Percentiles rank a stretch among this genome's conserved stretches.
Evolutionary conservation across 345 rosid species (phyloP).

Genomic region (Aquilaria yunnanensis): DNA sequence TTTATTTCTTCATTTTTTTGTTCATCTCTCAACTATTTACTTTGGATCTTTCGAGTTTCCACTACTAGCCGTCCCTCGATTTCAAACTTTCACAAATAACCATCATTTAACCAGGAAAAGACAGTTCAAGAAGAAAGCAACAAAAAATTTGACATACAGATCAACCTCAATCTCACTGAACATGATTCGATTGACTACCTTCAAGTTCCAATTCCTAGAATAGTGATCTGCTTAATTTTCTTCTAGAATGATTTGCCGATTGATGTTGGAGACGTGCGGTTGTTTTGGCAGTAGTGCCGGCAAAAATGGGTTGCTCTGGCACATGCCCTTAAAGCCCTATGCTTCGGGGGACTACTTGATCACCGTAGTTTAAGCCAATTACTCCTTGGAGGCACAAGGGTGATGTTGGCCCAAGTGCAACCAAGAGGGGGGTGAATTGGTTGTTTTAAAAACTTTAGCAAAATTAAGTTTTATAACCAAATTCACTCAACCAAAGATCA

Average conservation of each 20-base stretch:
- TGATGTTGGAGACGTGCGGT: constrained; percentile 34
- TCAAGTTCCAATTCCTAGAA: background rate
- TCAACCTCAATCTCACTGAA: background rate
- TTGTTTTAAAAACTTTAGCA: too few relatives aligned
- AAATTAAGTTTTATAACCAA: too few relatives aligned
- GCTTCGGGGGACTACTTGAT: constrained; percentile 55
- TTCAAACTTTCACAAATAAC: constrained; percentile 6
- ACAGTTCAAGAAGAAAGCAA: too few relatives aligned
- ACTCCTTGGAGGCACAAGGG: constrained; percentile 50
- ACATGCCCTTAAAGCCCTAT: constrained; percentile 47
- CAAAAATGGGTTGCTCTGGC: constrained; percentile 43
- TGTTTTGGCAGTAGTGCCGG: constrained; percentile 34
- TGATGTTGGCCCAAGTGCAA: too few relatives aligned
- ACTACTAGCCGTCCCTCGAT: background rate
- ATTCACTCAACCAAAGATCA: too few relatives aligned
- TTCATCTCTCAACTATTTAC: constrained; percentile 21
- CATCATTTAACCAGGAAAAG: background rate
- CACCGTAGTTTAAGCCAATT: constrained; percentile 60
- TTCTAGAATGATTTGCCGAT: background rate
- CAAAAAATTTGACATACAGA: background rate
- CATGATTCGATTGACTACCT: background rate
- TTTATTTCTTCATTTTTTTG: background rate
- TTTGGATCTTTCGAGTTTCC: constrained; percentile 18
- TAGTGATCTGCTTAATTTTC: background rate
- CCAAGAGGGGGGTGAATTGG: too few relatives aligned